Conservation (phyloP, 371 early-diverging fungal genomes). For the Rhizopus microsporus region DNA sequence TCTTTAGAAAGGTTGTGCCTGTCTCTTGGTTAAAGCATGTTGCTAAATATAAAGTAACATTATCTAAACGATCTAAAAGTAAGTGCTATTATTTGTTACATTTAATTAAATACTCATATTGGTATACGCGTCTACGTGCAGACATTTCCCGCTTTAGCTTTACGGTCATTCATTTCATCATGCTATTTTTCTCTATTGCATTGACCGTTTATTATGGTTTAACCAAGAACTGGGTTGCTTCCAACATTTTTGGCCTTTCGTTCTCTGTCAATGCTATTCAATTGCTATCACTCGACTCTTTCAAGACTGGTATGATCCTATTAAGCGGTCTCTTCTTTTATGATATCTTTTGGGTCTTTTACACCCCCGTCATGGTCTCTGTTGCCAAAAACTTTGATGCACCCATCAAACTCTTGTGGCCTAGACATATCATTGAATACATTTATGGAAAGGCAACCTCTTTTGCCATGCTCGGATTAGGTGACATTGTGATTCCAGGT, state of each 20-base stretch:
- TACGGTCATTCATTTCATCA: constrained; percentile 68
- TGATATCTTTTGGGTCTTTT: constrained; percentile 99
- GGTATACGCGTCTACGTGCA: constrained; percentile 11
- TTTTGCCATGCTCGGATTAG: constrained; percentile 96
- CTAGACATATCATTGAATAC: constrained; percentile 68
- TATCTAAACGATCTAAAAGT: constrained; percentile 76
- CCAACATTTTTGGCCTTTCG: constrained; percentile 88
- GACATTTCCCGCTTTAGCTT: constrained; percentile 71
- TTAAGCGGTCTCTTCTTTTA: constrained; percentile 92
- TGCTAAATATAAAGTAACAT: constrained; percentile 67
- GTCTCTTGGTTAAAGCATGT: constrained; percentile 52
- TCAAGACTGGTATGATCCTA: constrained; percentile 93
- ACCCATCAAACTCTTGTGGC: constrained; percentile 95
- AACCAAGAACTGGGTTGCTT: constrained; percentile 91
- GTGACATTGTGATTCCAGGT: constrained; percentile 98
- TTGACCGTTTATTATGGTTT: constrained; percentile 78
- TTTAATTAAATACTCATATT: not conserved
- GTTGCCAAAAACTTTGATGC: constrained; percentile 97
- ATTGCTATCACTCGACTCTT: constrained; percentile 89
- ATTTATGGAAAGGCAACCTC: constrained; percentile 40
- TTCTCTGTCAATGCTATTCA: constrained; percentile 87
- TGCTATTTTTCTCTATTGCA: constrained; percentile 58
- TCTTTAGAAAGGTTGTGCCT: constrained; percentile 53
- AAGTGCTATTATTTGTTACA: constrained; percentile 16
- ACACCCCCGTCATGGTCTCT: constrained; percentile 97